Evolutionary conservation across 306 rosid genomes (phyloP).

Genomic region (Cicer bijugum): DNA sequence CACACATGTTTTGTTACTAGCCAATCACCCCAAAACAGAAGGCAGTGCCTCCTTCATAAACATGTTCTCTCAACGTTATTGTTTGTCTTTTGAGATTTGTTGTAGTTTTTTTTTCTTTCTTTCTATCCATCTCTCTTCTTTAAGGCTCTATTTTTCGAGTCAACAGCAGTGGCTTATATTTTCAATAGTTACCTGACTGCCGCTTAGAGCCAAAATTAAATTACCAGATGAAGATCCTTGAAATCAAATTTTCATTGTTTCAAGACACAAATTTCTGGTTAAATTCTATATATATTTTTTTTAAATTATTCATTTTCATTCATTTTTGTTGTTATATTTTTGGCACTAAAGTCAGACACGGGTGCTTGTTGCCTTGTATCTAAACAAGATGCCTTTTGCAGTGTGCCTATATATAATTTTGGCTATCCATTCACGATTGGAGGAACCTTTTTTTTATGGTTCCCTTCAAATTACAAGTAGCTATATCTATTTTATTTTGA

Average conservation of each 20-base stretch:
- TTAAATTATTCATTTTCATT: background rate
- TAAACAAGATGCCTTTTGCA: constrained; percentile 79
- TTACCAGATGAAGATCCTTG: constrained; percentile 76
- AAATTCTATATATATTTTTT: background rate
- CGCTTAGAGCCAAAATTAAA: constrained; percentile 76
- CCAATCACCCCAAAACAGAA: background rate
- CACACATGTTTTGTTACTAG: background rate
- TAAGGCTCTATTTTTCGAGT: constrained; percentile 67
- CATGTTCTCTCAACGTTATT: background rate
- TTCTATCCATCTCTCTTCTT: background rate
- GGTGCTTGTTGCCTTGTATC: constrained; percentile 64
- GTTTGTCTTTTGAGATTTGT: background rate
- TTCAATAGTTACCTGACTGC: constrained; percentile 67
- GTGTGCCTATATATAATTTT: constrained; percentile 39
- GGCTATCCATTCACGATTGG: constrained; percentile 53
- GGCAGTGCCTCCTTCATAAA: no score
- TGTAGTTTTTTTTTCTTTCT: background rate
- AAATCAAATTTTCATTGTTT: constrained; percentile 47
- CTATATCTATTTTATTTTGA: background rate
- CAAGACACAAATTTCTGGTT: constrained; percentile 67
- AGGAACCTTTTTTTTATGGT: constrained; percentile 18
- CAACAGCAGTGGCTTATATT: constrained; percentile 68
- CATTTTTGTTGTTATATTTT: background rate
- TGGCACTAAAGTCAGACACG: constrained; percentile 92
- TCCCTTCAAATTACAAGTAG: constrained; percentile 49